Percentiles rank a stretch among this genome's conserved stretches.
Conservation (phyloP, 2,329 filamentous ascomycete species). For the Penicillium expansum region DNA sequence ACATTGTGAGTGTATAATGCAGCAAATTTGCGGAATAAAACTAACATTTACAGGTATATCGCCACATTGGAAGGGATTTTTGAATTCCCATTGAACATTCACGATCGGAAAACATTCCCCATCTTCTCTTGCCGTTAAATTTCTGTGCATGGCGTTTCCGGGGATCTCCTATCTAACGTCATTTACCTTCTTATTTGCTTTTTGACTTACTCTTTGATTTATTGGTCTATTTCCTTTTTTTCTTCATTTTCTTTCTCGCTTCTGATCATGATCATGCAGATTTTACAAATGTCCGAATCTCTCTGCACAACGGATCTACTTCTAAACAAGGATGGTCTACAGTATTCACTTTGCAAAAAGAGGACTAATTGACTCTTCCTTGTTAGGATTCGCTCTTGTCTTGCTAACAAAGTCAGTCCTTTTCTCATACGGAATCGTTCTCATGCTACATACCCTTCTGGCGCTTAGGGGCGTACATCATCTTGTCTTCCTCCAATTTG, state of each 20-base stretch:
- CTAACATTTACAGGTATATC: slow-evolving; percentile 40
- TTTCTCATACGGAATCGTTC: neutral
- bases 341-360: neutral
- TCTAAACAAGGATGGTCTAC: neutral
- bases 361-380: neutral
- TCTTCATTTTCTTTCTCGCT: neutral
- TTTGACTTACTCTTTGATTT: neutral
- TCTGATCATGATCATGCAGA: neutral
- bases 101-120: slow-evolving; percentile 50
- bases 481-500: slow-evolving; percentile 5
- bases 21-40: neutral
- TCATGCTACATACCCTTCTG: slow-evolving; percentile 22
- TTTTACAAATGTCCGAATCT: neutral
- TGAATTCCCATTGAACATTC: slow-evolving; percentile 47
- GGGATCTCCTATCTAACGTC: neutral
- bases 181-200: neutral
- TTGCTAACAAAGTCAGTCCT: neutral
- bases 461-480: slow-evolving; percentile 20
- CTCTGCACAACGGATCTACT: neutral
- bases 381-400: neutral
- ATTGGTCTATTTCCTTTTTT: neutral
- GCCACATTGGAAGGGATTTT: slow-evolving; percentile 50
- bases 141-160: neutral
- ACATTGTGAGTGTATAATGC: slow-evolving; percentile 44
- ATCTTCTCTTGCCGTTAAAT: slow-evolving; percentile 42